phyloP scores from a whole-genome alignment of 768 basidiomycete genomes.

The Epithele typhae region DNA sequence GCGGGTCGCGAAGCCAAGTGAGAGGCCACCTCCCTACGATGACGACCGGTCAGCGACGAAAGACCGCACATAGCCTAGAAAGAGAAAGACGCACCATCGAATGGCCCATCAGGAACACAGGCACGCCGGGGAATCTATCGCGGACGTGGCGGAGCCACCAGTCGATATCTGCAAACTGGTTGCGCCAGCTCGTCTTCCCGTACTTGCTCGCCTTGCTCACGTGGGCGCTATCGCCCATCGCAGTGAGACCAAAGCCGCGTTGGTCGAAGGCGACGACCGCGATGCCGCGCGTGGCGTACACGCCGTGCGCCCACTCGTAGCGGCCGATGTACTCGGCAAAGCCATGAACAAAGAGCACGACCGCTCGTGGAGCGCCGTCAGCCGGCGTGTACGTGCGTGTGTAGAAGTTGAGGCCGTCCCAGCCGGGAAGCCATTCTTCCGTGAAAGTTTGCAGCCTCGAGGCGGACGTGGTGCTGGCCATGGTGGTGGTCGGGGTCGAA shows the following conservation, averaged over 20 bases:
- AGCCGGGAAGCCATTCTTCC: conserved; percentile 59
- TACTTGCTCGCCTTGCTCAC: conserved; percentile 38
- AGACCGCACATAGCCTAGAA: too few relatives aligned
- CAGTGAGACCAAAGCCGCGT: conserved; percentile 77
- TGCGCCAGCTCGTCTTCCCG: conserved; percentile 57
- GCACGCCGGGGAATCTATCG: conserved; percentile 38
- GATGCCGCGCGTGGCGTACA: conserved; percentile 48
- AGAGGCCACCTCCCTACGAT: conserved; percentile 67
- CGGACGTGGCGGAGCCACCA: conserved; percentile 59
- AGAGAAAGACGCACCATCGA: conserved; percentile 57
- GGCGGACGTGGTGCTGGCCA: too few relatives aligned
- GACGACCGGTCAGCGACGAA: background rate
- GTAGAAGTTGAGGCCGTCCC: conserved; percentile 57
- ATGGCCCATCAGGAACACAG: conserved; percentile 75
- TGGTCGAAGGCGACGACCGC: conserved; percentile 74
- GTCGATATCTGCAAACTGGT: conserved; percentile 63
- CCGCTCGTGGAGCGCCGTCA: conserved; percentile 37
- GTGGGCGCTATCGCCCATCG: conserved; percentile 57
- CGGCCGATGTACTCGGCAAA: conserved; percentile 74
- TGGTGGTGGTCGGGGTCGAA: too few relatives aligned
- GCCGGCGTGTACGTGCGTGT: conserved; percentile 51
- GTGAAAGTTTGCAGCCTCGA: conserved; percentile 17
- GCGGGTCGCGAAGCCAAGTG: conserved; percentile 48
- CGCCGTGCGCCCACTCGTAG: conserved; percentile 62
- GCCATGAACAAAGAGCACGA: conserved; percentile 70